Conservation (phyloP, 495 filamentous ascomycete genomes). For the Hypoxylon lienhwacheense region DNA sequence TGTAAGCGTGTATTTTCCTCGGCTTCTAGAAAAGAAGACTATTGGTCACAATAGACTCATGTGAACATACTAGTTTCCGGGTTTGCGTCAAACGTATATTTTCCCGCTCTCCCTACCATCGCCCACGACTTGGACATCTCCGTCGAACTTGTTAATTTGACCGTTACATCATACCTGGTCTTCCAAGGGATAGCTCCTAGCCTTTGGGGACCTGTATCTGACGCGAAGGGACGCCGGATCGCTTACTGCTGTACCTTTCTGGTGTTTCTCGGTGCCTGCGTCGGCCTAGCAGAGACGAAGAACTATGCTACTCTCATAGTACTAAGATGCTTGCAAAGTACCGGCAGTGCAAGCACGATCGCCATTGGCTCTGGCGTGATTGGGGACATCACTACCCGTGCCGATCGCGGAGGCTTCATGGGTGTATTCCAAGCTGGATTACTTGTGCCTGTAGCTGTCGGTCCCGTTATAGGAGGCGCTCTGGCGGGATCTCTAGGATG, state of each 20-base stretch:
- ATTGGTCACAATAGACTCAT: too few species aligned
- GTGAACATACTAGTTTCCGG: conserved; percentile 48
- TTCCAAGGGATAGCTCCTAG: conserved; percentile 56
- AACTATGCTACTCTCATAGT: conserved; percentile 53
- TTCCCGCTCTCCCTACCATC: conserved; percentile 53
- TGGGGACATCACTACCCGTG: conserved; percentile 56
- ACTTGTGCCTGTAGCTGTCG: conserved; percentile 52
- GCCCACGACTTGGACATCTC: conserved; percentile 48
- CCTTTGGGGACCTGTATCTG: conserved; percentile 55
- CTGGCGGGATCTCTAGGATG: conserved; percentile 56
- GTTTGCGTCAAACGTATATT: conserved; percentile 60
- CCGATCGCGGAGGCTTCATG: conserved; percentile 58
- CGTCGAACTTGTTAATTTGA: conserved; percentile 51
- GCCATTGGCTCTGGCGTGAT: conserved; percentile 60
- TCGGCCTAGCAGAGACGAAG: conserved; percentile 51
- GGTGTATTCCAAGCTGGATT: conserved; percentile 56
- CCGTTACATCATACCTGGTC: conserved; percentile 56
- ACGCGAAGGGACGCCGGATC: conserved; percentile 51
- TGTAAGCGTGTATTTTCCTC: conserved; percentile 35
- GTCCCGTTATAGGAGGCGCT: conserved; percentile 59
- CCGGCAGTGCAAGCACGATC: conserved; percentile 56
- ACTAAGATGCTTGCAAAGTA: conserved; percentile 54
- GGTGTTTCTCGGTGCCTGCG: conserved; percentile 51
- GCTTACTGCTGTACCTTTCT: conserved; percentile 52
- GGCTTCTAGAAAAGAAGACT: not conserved